A percentile compares a stretch with the other conserved stretches of the same genome.
Conservation (phyloP, 805 yeast genomes). For the Candida silvatica region DNA sequence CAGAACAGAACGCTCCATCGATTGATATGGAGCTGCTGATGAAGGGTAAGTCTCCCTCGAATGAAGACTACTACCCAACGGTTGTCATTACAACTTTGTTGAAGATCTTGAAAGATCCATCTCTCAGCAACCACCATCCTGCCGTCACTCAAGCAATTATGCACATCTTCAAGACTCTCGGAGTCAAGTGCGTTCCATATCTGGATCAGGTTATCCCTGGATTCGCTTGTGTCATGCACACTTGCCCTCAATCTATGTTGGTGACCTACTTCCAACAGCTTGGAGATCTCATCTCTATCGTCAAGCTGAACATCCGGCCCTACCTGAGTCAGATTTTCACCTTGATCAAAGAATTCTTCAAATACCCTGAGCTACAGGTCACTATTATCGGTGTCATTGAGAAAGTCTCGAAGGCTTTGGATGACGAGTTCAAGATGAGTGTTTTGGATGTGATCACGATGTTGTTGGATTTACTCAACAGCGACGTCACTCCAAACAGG, state of each 20-base stretch:
- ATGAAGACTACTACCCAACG: conserved; percentile 90
- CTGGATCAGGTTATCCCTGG: conserved; percentile 85
- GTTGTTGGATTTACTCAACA: conserved; percentile 67
- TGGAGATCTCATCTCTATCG: conserved; percentile 69
- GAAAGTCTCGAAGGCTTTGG: conserved; percentile 75
- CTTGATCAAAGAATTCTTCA: conserved; percentile 68
- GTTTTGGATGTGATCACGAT: conserved; percentile 72
- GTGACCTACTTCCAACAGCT: conserved; percentile 88
- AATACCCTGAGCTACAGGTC: conserved; percentile 54
- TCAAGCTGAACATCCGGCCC: conserved; percentile 84
- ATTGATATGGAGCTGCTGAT: conserved; percentile 83
- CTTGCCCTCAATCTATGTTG: conserved; percentile 68
- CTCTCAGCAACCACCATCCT: conserved; percentile 79
- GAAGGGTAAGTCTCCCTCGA: conserved; percentile 90
- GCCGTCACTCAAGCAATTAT: conserved; percentile 91
- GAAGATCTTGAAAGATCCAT: conserved; percentile 77
- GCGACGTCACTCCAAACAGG: conserved; percentile 53
- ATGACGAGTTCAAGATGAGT: conserved; percentile 84
- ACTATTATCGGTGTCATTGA: conserved; percentile 77
- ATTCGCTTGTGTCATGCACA: conserved; percentile 72
- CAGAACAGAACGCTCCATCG: conserved; percentile 82
- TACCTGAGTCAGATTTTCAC: conserved; percentile 67
- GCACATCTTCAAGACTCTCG: conserved; percentile 83
- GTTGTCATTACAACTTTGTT: conserved; percentile 83
- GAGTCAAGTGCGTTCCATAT: conserved; percentile 84